phyloP scores from a whole-genome alignment of 192 early-diverging fungal genomes.

The Dissophora globulifera region DNA sequence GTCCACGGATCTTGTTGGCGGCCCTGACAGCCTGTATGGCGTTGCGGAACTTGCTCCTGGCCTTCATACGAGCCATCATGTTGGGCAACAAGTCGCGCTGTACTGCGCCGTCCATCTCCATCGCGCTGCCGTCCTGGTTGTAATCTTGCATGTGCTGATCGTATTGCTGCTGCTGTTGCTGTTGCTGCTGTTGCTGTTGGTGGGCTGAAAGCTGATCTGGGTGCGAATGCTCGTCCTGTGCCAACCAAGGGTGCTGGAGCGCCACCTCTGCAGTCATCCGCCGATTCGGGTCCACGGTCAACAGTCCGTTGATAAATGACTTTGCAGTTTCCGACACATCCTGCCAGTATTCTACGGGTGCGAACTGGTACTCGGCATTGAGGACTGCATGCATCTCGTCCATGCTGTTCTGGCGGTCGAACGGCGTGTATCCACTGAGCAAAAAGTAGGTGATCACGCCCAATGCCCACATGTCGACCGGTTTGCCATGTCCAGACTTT shows the following conservation, averaged over 20 bases:
- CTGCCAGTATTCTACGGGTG: conserved; percentile 70
- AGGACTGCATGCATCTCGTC: conserved; percentile 69
- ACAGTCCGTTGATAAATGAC: conserved; percentile 75
- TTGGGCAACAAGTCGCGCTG: conserved; percentile 66
- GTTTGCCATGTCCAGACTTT: conserved; percentile 73
- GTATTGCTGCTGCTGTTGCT: conserved; percentile 14
- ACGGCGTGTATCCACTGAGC: conserved; percentile 80
- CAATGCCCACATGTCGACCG: conserved; percentile 86
- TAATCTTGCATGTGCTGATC: conserved; percentile 23
- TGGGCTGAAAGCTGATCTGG: conserved; percentile 19
- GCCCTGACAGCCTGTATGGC: conserved; percentile 62
- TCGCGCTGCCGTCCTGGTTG: too few species aligned
- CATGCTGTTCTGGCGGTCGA: conserved; percentile 64
- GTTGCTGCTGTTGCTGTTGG: conserved; percentile 17
- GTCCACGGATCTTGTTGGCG: conserved; percentile 43
- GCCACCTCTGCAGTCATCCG: conserved; percentile 82
- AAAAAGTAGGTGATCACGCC: conserved; percentile 83
- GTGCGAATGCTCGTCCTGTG: too few species aligned
- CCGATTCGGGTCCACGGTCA: conserved; percentile 69
- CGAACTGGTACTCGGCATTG: conserved; percentile 71
- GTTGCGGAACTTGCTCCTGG: conserved; percentile 72
- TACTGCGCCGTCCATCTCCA: conserved; percentile 24
- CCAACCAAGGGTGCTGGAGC: conserved; percentile 81
- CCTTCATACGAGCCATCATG: conserved; percentile 74
- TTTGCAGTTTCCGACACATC: conserved; percentile 70